phyloP scores from a whole-genome alignment of 176 grass and related monocot genomes.

The Rhipidocladum racemiflorum region DNA sequence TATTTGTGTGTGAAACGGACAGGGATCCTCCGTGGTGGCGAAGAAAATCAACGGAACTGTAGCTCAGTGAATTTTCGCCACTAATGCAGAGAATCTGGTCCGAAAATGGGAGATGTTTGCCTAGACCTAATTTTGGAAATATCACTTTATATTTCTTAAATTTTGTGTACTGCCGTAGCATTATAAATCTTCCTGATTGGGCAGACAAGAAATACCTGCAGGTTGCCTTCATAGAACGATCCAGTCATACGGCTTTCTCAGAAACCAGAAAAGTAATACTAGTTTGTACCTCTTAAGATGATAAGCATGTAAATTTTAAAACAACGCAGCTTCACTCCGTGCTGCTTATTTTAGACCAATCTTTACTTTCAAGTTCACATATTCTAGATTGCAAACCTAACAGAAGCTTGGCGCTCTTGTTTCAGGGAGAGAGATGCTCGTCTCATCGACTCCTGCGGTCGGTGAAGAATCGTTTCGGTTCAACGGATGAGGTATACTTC shows the following conservation, averaged over 20 bases:
- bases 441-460: slow-evolving; percentile 77
- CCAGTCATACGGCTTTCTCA: neutral
- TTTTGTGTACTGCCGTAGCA: neutral
- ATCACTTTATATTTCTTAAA: neutral
- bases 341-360: slow-evolving; percentile 6
- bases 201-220: neutral
- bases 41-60: neutral
- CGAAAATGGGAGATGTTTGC: neutral
- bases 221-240: neutral
- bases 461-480: slow-evolving; percentile 93
- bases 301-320: slow-evolving; percentile 10
- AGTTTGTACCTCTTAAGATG: neutral
- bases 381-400: slow-evolving; percentile 30
- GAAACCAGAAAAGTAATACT: neutral
- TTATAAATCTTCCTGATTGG: neutral
- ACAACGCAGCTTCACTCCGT: neutral
- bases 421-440: slow-evolving; percentile 82
- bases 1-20: neutral
- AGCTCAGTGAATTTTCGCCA: neutral
- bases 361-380: slow-evolving; percentile 2
- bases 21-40: neutral
- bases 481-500: slow-evolving; percentile 73
- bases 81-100: neutral
- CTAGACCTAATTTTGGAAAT: neutral
- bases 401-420: slow-evolving; percentile 21